A percentile compares a stretch with the other conserved stretches of the same genome.
These are phyloP conservation scores for Xylaria multiplex DNA, from an alignment of 2,329 filamentous ascomycete species.

Conservation along the genomic window DNA sequence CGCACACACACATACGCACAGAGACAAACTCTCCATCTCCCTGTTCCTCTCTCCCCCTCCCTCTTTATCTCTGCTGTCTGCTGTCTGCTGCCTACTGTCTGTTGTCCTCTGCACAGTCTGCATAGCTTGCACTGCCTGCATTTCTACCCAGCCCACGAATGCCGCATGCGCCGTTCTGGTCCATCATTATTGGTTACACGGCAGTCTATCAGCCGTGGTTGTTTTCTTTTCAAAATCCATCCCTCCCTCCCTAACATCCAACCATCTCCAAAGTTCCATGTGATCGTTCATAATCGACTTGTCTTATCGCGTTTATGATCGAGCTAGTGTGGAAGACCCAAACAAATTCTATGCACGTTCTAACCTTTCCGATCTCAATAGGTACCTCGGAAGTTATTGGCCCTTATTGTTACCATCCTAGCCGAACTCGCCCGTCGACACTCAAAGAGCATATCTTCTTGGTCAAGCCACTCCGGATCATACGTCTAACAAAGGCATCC, in stretches of 20 bases:
- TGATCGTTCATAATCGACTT: slow-evolving; percentile 6
- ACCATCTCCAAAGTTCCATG: slow-evolving; percentile 6
- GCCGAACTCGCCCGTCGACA: slow-evolving; percentile 16
- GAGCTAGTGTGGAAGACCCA: slow-evolving; percentile 4
- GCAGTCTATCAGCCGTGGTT: slow-evolving; percentile 24
- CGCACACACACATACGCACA: no score
- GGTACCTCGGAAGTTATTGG: slow-evolving; percentile 16
- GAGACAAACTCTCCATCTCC: no score
- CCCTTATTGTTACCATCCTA: slow-evolving; percentile 2
- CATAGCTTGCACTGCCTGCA: slow-evolving; percentile 13
- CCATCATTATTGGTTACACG: slow-evolving; percentile 33
- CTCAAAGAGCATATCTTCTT: slow-evolving; percentile 1
- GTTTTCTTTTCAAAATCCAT: slow-evolving; percentile 15
- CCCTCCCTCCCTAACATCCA: slow-evolving; percentile 17
- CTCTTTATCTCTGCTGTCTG: no score
- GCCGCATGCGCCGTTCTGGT: slow-evolving; percentile 27
- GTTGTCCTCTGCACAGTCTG: background rate
- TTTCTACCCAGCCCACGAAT: slow-evolving; percentile 30
- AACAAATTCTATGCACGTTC: slow-evolving; percentile 12
- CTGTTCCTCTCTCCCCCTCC: no score
- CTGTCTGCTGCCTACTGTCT: no score
- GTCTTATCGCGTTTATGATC: background rate
- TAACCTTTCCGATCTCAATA: slow-evolving; percentile 16
- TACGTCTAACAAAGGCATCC: slow-evolving; percentile 25
- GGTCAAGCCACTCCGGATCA: slow-evolving; percentile 2